A percentile compares a stretch with the other conserved stretches of the same genome.
Conservation (phyloP, 495 filamentous ascomycete genomes). For the Tuber magnatum region DNA sequence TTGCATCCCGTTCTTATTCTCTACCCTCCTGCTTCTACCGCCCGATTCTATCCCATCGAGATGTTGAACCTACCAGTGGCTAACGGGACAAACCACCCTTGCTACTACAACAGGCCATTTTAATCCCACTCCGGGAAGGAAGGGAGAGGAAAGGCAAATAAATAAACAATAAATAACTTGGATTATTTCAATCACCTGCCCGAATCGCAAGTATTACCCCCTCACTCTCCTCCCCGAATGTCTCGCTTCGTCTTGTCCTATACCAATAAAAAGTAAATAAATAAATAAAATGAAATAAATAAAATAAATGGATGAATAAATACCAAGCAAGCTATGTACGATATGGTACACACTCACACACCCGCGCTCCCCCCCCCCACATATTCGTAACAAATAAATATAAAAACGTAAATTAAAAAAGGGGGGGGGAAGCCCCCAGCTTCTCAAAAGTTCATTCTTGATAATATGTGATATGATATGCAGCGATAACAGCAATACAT, state of each 20-base stretch:
- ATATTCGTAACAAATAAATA: background rate
- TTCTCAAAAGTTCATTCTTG: background rate
- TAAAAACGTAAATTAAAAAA: background rate
- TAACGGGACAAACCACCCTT: conserved; percentile 1
- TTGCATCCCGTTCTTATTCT: background rate
- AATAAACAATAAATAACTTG: background rate
- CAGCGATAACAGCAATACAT: background rate
- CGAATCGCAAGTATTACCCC: background rate
- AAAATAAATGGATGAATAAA: too few relatives aligned
- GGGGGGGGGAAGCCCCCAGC: background rate
- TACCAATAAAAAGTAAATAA: background rate
- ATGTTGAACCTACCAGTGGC: background rate
- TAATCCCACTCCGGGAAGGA: background rate
- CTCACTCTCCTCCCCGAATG: background rate
- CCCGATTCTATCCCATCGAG: background rate
- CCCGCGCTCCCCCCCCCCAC: too few relatives aligned
- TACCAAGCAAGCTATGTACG: background rate
- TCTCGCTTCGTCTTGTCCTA: too few relatives aligned
- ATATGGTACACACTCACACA: background rate
- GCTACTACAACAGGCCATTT: background rate
- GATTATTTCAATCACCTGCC: background rate
- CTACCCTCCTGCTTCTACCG: background rate
- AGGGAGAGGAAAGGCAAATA: background rate
- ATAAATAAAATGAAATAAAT: too few relatives aligned
- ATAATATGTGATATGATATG: conserved; percentile 3